Conservation (phyloP, 2,329 filamentous ascomycete genomes). For the Fusarium austroafricanum region DNA sequence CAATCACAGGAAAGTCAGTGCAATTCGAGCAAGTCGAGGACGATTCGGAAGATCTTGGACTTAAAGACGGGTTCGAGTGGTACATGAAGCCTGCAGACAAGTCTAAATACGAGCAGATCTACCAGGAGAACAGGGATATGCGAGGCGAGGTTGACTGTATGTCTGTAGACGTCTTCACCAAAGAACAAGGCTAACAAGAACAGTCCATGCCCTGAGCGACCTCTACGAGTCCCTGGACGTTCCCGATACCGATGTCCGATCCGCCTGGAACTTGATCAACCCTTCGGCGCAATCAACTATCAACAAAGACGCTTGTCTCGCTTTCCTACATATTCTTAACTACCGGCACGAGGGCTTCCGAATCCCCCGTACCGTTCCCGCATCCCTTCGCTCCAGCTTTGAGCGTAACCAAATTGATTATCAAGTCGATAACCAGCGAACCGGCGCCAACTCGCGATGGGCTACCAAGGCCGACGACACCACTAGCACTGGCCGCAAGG, state of each 20-base stretch:
- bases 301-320: slow-evolving; percentile 93
- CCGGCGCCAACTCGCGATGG: slow-evolving; percentile 77
- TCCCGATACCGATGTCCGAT: slow-evolving; percentile 83
- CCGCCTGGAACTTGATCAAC: slow-evolving; percentile 97
- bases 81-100: slow-evolving; percentile 97
- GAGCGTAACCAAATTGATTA: slow-evolving; percentile 98
- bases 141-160: slow-evolving; percentile 85
- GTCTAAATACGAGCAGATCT: slow-evolving; percentile 96
- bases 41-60: slow-evolving; percentile 81
- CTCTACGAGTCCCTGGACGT: slow-evolving; percentile 86
- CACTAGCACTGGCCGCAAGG: slow-evolving; percentile 88
- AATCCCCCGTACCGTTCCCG: slow-evolving; percentile 90
- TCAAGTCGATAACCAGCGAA: slow-evolving; percentile 81
- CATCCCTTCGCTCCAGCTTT: slow-evolving; percentile 90
- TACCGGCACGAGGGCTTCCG: slow-evolving; percentile 95
- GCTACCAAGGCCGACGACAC: slow-evolving; percentile 81
- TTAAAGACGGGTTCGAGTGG: slow-evolving; percentile 99
- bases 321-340: slow-evolving; percentile 96
- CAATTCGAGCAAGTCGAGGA: slow-evolving; percentile 89
- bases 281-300: slow-evolving; percentile 84
- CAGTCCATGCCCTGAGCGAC: slow-evolving; percentile 81
- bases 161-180: slow-evolving; percentile 47
- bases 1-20: slow-evolving; percentile 81
- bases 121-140: slow-evolving; percentile 88
- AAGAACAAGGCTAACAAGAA: slow-evolving; percentile 25